phyloP scores from a whole-genome alignment of 1,284 basidiomycete genomes.

The Cutaneotrichosporon mucoides region DNA sequence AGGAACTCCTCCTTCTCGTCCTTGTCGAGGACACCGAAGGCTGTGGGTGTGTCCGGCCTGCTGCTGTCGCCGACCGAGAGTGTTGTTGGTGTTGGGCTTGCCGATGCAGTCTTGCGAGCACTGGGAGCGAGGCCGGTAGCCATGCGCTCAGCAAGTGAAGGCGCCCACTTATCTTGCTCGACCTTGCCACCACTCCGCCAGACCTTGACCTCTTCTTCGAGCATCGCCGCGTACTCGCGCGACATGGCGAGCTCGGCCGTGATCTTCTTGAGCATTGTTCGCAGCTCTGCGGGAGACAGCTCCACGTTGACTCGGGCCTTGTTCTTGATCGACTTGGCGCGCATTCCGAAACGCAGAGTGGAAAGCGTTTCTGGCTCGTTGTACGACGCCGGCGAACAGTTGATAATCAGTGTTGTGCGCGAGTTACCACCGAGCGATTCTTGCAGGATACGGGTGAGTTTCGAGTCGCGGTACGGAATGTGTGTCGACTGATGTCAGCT shows the following conservation, averaged over 20 bases:
- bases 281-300: conserved; percentile 93
- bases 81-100: conserved; percentile 62
- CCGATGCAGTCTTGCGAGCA: neutral
- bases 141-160: conserved; percentile 48
- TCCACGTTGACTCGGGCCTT: conserved; percentile 98
- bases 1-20: conserved; percentile 98
- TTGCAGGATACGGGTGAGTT: conserved; percentile 98
- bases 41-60: conserved; percentile 42
- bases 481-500: conserved; percentile 70
- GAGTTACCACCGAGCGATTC: conserved; percentile 99
- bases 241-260: conserved; percentile 78
- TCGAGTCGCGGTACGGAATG: conserved; percentile 98
- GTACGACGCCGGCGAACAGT: conserved; percentile 95
- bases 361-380: conserved; percentile 95
- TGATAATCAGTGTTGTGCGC: conserved; percentile 97
- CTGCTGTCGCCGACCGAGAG: conserved; percentile 59
- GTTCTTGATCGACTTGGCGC: conserved; percentile 99
- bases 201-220: conserved; percentile 85
- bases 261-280: conserved; percentile 83
- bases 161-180: conserved; percentile 78
- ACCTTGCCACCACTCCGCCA: conserved; percentile 89
- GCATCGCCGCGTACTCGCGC: conserved; percentile 78
- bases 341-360: conserved; percentile 96
- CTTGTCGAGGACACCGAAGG: conserved; percentile 72
- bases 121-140: conserved; percentile 45